Percentiles rank a stretch among this genome's conserved stretches.
Evolutionary conservation across 441 rosid genomes (phyloP).

Genomic region (Gossypium trilobum): DNA sequence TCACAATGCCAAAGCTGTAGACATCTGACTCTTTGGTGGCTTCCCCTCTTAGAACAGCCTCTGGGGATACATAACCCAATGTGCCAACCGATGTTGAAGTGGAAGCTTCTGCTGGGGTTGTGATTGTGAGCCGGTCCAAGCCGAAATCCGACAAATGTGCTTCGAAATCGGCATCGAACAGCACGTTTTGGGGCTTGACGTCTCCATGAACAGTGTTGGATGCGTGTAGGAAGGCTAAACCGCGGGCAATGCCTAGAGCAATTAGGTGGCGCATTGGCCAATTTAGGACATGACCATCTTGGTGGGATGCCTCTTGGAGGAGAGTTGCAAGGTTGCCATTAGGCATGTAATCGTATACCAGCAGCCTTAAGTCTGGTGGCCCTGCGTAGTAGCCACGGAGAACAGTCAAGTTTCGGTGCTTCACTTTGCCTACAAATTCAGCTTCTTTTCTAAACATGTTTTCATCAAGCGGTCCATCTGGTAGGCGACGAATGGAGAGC

Average conservation of each 20-base stretch:
- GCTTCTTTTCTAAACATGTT: conserved; percentile 78
- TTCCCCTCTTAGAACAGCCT: conserved; percentile 60
- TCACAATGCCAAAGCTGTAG: conserved; percentile 84
- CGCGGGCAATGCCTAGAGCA: conserved; percentile 84
- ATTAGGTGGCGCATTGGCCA: conserved; percentile 99
- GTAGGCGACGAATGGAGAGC: conserved; percentile 67
- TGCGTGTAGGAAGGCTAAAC: conserved; percentile 75
- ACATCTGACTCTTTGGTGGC: conserved; percentile 68
- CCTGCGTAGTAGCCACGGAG: conserved; percentile 86
- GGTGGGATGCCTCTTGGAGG: conserved; percentile 93
- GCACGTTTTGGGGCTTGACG: conserved; percentile 61
- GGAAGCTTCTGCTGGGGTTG: conserved; percentile 60
- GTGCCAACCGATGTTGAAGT: conserved; percentile 64
- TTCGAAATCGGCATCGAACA: conserved; percentile 68
- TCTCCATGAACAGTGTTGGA: conserved; percentile 71
- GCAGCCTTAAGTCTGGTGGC: conserved; percentile 70
- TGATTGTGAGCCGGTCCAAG: conserved; percentile 40
- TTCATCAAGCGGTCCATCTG: conserved; percentile 61
- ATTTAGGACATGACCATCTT: conserved; percentile 90
- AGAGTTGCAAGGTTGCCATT: conserved; percentile 87
- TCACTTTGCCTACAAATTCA: conserved; percentile 67
- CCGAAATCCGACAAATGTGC: conserved; percentile 65
- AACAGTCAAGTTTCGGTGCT: conserved; percentile 76
- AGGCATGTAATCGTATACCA: conserved; percentile 92
- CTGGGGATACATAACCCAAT: conserved; percentile 73